Percentiles rank a stretch among this genome's conserved stretches.
Evolutionary conservation across 257 asterid genomes (phyloP).

Genomic region (Rhazya stricta): DNA sequence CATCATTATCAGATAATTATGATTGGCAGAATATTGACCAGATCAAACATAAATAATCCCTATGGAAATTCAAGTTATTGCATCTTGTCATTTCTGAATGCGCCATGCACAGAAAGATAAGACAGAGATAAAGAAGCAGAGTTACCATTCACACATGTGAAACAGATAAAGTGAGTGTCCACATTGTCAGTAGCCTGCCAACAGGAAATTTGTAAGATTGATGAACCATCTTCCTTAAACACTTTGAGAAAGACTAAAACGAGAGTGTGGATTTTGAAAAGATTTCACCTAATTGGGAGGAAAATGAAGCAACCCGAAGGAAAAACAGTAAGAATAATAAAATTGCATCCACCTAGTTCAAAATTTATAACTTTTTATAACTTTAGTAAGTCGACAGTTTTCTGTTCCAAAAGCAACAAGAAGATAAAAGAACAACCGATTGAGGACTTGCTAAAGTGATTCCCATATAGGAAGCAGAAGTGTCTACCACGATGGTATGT

Average conservation of each 20-base stretch:
- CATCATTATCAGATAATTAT: background rate
- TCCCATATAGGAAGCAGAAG: background rate
- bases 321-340: too few relatives aligned
- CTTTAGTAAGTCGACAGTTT: background rate
- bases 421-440: background rate
- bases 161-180: constrained; percentile 84
- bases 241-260: background rate
- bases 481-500: background rate
- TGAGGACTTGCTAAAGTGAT: background rate
- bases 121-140: constrained; percentile 16
- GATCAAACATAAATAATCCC: background rate
- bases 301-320: background rate
- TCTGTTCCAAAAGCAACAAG: background rate
- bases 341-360: background rate
- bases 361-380: too few relatives aligned
- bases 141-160: constrained; percentile 61
- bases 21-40: background rate
- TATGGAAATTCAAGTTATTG: background rate
- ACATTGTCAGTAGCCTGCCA: constrained; percentile 73
- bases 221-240: background rate
- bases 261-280: background rate
- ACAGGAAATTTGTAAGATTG: constrained; percentile 15
- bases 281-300: background rate
- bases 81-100: background rate
- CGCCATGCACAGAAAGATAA: background rate